Evolutionary conservation across 2,329 filamentous ascomycete genomes (phyloP), one percentile per base, ranked within the genome.

Genomic region (Claviceps pazoutovae): DNA sequence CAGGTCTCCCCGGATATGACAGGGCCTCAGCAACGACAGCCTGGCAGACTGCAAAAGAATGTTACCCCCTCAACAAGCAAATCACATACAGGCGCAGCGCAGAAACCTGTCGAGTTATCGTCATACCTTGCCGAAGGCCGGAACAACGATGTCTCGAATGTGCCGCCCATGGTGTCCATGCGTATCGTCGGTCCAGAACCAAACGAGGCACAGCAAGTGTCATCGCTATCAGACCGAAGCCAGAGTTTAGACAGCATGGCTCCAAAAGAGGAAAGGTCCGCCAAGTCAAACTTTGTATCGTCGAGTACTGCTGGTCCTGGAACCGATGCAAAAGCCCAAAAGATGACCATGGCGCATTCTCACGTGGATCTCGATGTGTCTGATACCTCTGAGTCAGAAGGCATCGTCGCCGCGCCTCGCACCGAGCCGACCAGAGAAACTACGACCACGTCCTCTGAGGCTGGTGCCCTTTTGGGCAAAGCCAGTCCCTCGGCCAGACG

Each of bases 41-140:
- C 78, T 3, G 80, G 78, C 68, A 89, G 88, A 64, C 70, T 88
- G 50, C 84, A 88, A 60, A 89, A 89, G 65, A 75, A 77, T 7
- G 75, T 73, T 5, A n/a, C 44, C 23, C 69, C 72, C 14, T 69
- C 59, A 17, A 70, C 58, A 19, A 66, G 68, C 30, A 77, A 72
- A 58, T 55, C 65, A 9, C 58, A 59, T 23, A 54, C 59, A 30
- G 59, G 61, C 4, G 55, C 58, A 9, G 56, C 58, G 4, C 62
- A 65, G 41, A 64, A 65, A 46, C 56, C 65, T 36, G 61, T 68
- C 54, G 72, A 75, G 52, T 66, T 72, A 21, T 68, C 63, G 52
- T 66, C 70, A 16, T 71, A 68, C 43, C 63, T 73, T 56, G 60
- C 68, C 43, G 74, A 75, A 57, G 64, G 62, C 19, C 68, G 68